These are phyloP conservation scores for Russula abietina DNA, from an alignment of 768 basidiomycete genomes.

Conservation along the genomic window DNA sequence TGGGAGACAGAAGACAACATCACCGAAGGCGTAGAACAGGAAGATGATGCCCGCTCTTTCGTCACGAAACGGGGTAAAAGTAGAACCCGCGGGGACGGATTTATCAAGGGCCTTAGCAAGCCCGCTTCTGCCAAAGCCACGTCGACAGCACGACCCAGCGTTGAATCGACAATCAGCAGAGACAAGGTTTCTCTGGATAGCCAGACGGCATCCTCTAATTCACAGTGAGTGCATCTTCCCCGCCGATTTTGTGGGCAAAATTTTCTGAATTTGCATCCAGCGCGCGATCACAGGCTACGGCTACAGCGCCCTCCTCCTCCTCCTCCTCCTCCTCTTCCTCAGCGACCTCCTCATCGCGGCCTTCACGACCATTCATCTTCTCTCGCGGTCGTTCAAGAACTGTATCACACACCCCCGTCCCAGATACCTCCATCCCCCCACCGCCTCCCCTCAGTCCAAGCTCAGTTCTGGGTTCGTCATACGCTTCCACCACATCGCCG, in stretches of 20 bases:
- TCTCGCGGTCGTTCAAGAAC: slow-evolving; percentile 36
- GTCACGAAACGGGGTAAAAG: slow-evolving; percentile 28
- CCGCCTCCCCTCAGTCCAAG: slow-evolving; percentile 17
- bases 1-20: slow-evolving; percentile 62
- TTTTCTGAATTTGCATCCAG: slow-evolving; percentile 32
- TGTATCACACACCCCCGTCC: slow-evolving; percentile 25
- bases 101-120: slow-evolving; percentile 42
- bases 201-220: slow-evolving; percentile 43
- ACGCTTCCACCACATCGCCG: not conserved
- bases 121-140: slow-evolving; percentile 34
- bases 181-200: slow-evolving; percentile 55
- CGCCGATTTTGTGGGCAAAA: slow-evolving; percentile 5
- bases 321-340: slow-evolving; percentile 55
- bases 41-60: slow-evolving; percentile 34
- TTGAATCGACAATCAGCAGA: slow-evolving; percentile 47
- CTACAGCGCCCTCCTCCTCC: slow-evolving; percentile 53
- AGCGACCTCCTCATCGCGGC: slow-evolving; percentile 32
- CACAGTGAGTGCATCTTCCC: slow-evolving; percentile 46
- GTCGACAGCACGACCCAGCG: slow-evolving; percentile 49
- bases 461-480: not conserved
- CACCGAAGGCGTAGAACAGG: slow-evolving; percentile 44
- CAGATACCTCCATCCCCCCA: slow-evolving; percentile 16
- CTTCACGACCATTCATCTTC: slow-evolving; percentile 39
- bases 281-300: slow-evolving; percentile 56
- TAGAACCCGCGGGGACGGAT: slow-evolving; percentile 32